These are phyloP conservation scores for Neurospora sp. DNA, from an alignment of 2,329 filamentous ascomycete species.

Conservation along the genomic window DNA sequence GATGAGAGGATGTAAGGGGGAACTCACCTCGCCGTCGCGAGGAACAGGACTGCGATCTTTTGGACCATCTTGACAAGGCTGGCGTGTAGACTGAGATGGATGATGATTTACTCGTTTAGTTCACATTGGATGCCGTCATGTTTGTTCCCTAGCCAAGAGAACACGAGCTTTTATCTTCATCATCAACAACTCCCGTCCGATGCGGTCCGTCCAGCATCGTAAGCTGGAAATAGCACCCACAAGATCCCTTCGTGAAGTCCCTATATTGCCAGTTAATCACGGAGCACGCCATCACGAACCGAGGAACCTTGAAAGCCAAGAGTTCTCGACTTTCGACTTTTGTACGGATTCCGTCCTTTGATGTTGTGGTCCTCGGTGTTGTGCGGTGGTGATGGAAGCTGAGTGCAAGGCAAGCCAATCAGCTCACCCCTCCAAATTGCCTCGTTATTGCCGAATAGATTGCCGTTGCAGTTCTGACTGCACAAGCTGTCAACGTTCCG, in stretches of 20 bases:
- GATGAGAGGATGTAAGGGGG: background rate
- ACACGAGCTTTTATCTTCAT: background rate
- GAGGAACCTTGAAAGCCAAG: background rate
- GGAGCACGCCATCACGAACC: background rate
- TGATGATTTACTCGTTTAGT: background rate
- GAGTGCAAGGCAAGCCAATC: constrained; percentile 4
- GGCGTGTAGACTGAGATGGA: background rate
- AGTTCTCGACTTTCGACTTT: background rate
- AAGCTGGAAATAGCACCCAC: background rate
- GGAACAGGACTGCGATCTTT: background rate
- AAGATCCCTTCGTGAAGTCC: background rate
- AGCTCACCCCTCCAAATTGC: background rate
- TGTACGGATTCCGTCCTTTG: background rate
- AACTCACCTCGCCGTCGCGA: constrained; percentile 9
- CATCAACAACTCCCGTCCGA: background rate
- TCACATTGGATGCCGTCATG: background rate
- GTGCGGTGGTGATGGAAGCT: constrained; percentile 3
- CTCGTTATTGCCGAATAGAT: constrained; percentile 10
- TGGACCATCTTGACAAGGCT: constrained; percentile 8
- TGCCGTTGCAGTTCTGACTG: constrained; percentile 7
- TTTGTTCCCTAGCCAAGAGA: background rate
- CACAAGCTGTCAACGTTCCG: background rate
- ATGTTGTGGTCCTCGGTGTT: background rate
- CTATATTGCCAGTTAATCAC: background rate
- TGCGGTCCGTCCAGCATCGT: background rate